Conservation (phyloP, 495 filamentous ascomycete genomes). For the Xylaria telfairii region DNA sequence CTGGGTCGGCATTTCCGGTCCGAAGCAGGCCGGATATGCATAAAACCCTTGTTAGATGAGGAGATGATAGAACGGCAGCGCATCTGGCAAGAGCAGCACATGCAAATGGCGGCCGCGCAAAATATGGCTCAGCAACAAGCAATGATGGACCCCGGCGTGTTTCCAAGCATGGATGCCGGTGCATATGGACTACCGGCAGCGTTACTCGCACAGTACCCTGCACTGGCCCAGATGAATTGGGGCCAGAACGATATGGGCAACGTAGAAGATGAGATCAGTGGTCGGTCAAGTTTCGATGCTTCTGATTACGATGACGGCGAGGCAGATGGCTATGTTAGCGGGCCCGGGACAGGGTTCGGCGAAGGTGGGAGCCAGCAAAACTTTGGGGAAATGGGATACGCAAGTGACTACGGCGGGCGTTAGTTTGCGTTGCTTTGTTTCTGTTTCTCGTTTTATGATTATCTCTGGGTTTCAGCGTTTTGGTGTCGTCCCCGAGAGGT, state of each 20-base stretch:
- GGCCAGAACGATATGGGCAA: constrained; percentile 62
- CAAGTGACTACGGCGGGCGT: constrained; percentile 58
- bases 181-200: constrained; percentile 83
- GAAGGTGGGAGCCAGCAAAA: constrained; percentile 56
- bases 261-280: constrained; percentile 77
- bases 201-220: constrained; percentile 89
- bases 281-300: constrained; percentile 87
- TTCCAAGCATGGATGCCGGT: constrained; percentile 57
- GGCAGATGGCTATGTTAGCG: constrained; percentile 64
- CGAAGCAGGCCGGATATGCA: constrained; percentile 94
- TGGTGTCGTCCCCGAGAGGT: neutral
- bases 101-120: constrained; percentile 52
- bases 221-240: constrained; percentile 84
- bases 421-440: constrained; percentile 24
- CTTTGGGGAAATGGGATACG: constrained; percentile 59
- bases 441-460: neutral
- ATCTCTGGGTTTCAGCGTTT: constrained; percentile 8
- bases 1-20: constrained; percentile 96
- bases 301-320: constrained; percentile 73
- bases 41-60: constrained; percentile 92
- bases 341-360: constrained; percentile 56
- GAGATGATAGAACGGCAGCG: constrained; percentile 80
- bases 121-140: constrained; percentile 58
- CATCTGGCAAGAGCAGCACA: constrained; percentile 68
- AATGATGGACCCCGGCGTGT: constrained; percentile 54